These are phyloP conservation scores for Dendrothele bispora DNA, from an alignment of 768 basidiomycete species.

Conservation along the genomic window DNA sequence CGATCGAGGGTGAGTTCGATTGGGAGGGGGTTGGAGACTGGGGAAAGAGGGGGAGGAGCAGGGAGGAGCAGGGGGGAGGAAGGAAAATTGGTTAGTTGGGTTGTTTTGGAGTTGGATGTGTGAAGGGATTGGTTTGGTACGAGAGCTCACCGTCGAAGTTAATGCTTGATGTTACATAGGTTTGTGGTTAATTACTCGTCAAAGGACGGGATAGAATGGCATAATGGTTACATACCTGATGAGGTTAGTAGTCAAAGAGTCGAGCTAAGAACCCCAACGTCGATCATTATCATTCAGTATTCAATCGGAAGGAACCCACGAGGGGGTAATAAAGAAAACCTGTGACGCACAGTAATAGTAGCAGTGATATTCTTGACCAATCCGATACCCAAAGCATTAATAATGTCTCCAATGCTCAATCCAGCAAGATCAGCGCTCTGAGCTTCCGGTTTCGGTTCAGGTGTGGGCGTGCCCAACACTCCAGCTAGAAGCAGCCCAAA, in stretches of 20 bases:
- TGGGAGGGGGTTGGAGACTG: conserved; percentile 43
- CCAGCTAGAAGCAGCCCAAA: conserved; percentile 23
- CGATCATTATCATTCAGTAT: neutral
- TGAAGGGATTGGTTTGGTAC: no score
- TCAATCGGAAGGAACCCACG: neutral
- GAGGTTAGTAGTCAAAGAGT: conserved; percentile 33
- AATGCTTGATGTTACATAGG: conserved; percentile 20
- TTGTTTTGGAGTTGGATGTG: no score
- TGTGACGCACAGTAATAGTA: conserved; percentile 34
- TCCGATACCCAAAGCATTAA: conserved; percentile 38
- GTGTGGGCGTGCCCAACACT: conserved; percentile 20
- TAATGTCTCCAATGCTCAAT: conserved; percentile 34
- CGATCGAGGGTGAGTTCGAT: conserved; percentile 46
- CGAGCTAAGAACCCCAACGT: conserved; percentile 30
- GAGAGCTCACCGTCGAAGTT: conserved; percentile 35
- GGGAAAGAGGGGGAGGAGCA: neutral
- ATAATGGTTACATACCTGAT: conserved; percentile 28
- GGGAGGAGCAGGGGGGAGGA: neutral
- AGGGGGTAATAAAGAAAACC: neutral
- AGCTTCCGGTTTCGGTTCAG: neutral
- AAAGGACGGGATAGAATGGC: no score
- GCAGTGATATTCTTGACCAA: conserved; percentile 40
- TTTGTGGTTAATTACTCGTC: no score
- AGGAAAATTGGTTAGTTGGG: no score
- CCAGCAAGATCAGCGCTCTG: conserved; percentile 16